Evolutionary conservation across 208 protist species (phyloP).

Genomic region (Lotmaria passim): DNA sequence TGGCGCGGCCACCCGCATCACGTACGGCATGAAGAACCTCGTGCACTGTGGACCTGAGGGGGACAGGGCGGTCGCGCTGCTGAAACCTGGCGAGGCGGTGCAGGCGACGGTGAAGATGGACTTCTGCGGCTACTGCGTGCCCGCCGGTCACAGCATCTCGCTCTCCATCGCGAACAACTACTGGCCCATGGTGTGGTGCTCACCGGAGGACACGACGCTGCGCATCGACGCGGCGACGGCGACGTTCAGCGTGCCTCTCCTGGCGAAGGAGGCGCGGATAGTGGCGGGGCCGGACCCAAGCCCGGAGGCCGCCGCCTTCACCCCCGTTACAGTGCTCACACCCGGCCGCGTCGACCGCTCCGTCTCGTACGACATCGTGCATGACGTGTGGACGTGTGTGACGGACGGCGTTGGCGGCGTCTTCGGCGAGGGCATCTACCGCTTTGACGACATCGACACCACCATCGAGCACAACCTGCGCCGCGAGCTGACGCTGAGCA

Average conservation of each 20-base stretch:
- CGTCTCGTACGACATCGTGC: conserved; percentile 54
- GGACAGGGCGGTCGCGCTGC: conserved; percentile 35
- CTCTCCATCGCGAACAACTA: conserved; percentile 70
- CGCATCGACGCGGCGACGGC: conserved; percentile 38
- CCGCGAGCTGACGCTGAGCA: conserved; percentile 60
- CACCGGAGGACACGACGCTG: conserved; percentile 58
- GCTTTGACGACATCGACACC: conserved; percentile 69
- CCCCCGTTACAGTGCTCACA: conserved; percentile 42
- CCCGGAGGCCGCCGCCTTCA: conserved; percentile 50
- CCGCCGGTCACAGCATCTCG: conserved; percentile 45
- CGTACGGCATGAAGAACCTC: conserved; percentile 64
- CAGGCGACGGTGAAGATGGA: conserved; percentile 49
- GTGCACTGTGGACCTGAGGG: conserved; percentile 41
- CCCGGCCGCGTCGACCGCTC: conserved; percentile 47
- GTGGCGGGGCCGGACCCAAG: conserved; percentile 35
- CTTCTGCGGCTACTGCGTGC: conserved; percentile 68
- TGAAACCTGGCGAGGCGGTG: conserved; percentile 30
- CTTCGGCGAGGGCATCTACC: conserved; percentile 68
- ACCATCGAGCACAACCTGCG: conserved; percentile 68
- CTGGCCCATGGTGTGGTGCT: conserved; percentile 73
- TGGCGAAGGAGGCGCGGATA: conserved; percentile 18
- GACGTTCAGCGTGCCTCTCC: conserved; percentile 33
- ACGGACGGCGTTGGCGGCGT: conserved; percentile 61
- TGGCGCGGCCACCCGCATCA: conserved; percentile 59
- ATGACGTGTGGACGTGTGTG: conserved; percentile 59